A percentile compares a stretch with the other conserved stretches of the same genome.
phyloP scores from a whole-genome alignment of 305 asterid species.

The Fraxinus floribunda region DNA sequence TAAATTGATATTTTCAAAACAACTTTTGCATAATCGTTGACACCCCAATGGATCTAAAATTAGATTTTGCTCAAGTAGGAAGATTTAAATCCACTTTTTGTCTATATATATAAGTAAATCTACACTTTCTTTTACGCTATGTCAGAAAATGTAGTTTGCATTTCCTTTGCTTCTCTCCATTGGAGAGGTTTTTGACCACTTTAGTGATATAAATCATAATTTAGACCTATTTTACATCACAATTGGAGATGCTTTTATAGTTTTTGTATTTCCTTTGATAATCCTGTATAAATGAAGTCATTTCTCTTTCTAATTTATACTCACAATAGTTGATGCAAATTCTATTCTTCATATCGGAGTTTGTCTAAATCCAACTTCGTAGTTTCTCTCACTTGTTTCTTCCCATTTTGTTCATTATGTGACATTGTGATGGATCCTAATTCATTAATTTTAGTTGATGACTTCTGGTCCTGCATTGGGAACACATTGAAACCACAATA shows the following conservation, averaged over 20 bases:
- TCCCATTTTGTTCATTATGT: background rate
- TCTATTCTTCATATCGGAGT: background rate
- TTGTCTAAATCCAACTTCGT: background rate
- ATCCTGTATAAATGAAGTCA: background rate
- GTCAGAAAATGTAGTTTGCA: background rate
- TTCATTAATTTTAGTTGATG: background rate
- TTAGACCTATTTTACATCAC: background rate
- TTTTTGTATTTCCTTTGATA: background rate
- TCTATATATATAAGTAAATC: background rate
- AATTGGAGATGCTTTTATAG: background rate
- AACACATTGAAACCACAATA: background rate
- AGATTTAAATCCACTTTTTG: no score
- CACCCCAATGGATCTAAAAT: background rate
- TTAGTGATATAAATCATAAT: background rate
- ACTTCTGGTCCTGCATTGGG: background rate
- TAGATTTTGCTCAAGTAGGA: no score
- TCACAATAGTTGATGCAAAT: background rate
- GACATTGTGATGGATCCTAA: background rate
- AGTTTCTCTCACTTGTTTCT: background rate
- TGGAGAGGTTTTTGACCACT: background rate
- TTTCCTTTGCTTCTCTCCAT: background rate
- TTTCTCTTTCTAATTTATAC: background rate
- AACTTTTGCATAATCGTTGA: background rate
- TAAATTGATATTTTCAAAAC: no score
- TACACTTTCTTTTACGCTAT: background rate